Evolutionary conservation across 106 monocot species (phyloP).

Genomic region (Allium fistulosum): DNA sequence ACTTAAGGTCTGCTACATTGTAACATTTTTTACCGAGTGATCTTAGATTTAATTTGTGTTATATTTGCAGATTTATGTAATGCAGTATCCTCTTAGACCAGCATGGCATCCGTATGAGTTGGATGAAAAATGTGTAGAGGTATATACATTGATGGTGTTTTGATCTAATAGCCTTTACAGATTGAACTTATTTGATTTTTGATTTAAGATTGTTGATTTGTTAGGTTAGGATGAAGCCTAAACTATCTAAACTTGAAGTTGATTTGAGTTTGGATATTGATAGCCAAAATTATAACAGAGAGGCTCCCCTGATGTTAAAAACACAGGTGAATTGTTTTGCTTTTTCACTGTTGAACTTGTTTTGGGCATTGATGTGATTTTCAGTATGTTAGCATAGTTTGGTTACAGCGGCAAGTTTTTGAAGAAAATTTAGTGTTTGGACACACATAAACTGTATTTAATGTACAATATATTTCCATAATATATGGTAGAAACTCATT

Average conservation of each 20-base stretch:
- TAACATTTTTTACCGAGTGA: too few species aligned
- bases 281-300: constrained; percentile 11
- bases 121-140: constrained; percentile 19
- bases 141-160: constrained; percentile 1
- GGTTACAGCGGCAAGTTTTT: too few species aligned
- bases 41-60: too few species aligned
- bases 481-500: too few species aligned
- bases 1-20: too few species aligned
- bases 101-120: constrained; percentile 21
- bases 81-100: constrained; percentile 21
- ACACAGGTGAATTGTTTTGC: constrained; percentile 8
- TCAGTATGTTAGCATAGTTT: too few species aligned
- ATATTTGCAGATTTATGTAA: constrained; percentile 16
- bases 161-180: not conserved
- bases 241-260: constrained; percentile 12
- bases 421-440: too few species aligned
- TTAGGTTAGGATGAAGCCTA: constrained; percentile 21
- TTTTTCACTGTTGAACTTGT: not conserved
- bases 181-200: not conserved
- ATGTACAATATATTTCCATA: too few species aligned
- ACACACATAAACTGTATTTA: too few species aligned
- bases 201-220: not conserved
- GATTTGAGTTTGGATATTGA: constrained; percentile 20
- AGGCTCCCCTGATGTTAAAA: not conserved
- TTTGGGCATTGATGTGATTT: too few species aligned